Evolutionary conservation across 2,329 filamentous ascomycete species (phyloP), one percentile per base, ranked within the genome.

Genomic region (Colletotrichum sp.): DNA sequence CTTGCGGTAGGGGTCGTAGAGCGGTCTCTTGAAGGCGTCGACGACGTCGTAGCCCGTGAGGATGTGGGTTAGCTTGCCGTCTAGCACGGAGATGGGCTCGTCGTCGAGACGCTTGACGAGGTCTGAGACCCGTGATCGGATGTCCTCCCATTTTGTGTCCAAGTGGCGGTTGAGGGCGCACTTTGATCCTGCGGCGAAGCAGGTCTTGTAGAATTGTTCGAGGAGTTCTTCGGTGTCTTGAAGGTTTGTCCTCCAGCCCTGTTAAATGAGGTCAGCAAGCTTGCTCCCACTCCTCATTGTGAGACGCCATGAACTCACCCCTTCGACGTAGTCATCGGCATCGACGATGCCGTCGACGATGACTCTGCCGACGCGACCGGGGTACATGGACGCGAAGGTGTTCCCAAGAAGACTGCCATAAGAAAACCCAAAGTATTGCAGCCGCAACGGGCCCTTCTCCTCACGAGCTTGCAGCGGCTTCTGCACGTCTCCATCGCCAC

Each of bases 391-490:
- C 4, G 82, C 80, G 74, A 84, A 82, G 34, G 80, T 81, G 55
- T 82, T 82, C 2, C 83, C 83, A 0, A 84, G 77, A 0, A 82
- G 21, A 3, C 81, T 83, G 18, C 82, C 82, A 21, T 90, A 90
- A 8, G 86, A 88, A 66, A 89, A 84, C 0, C 88, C 87, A 81
- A 86, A 85, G 75, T 88, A 90, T 76, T 86, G 85, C 34, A 89
- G 75, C 15, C 79, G 75, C 5, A 78, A 70, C 4, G 75, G 65
- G 2, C 76, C 61, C 38, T 74, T 72, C 2, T 54, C 34, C 16
- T 29, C 8, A 2, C 58, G 51, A n/a, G 29, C n/a, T 9, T 54
- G 69, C 16, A 66, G 11, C n/a, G 57, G 38, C 27, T 58, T 34
- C 33, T 73, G 61, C 16, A 15, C 9, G 1, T 36, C 61, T 1